A percentile compares a stretch with the other conserved stretches of the same genome.
Evolutionary conservation across 257 asterid species (phyloP).

Genomic region (Solanum tarijense): DNA sequence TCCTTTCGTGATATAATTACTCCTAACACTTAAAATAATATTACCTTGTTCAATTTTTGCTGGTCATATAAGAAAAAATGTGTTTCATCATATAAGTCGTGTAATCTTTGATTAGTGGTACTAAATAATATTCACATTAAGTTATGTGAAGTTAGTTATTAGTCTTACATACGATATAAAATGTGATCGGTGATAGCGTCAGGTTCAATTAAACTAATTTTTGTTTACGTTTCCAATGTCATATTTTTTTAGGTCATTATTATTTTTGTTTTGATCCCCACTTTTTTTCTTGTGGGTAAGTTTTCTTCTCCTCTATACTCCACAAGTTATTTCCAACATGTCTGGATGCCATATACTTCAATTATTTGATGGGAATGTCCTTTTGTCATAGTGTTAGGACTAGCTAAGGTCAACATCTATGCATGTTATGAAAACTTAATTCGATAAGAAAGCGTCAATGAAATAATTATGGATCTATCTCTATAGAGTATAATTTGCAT

Average conservation of each 20-base stretch:
- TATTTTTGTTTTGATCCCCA: neutral
- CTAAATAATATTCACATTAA: no score
- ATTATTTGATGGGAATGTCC: neutral
- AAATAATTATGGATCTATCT: neutral
- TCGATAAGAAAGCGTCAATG: neutral
- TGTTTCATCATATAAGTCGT: no score
- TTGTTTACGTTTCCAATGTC: neutral
- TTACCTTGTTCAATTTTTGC: neutral
- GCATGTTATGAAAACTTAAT: neutral
- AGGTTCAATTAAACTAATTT: neutral
- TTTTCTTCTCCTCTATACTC: neutral
- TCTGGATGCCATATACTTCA: neutral
- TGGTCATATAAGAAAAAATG: neutral
- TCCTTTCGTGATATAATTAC: neutral
- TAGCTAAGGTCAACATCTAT: neutral
- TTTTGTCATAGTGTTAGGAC: neutral
- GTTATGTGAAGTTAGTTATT: neutral
- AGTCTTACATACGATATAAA: no score
- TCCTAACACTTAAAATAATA: neutral
- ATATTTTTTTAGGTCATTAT: neutral
- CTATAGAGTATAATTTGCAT: neutral
- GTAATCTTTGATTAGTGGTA: no score
- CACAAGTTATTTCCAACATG: neutral
- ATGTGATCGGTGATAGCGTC: neutral
- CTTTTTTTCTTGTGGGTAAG: neutral